A percentile compares a stretch with the other conserved stretches of the same genome.
Evolutionary conservation across 441 rosid genomes (phyloP).

Genomic region (Geranium incanum): DNA sequence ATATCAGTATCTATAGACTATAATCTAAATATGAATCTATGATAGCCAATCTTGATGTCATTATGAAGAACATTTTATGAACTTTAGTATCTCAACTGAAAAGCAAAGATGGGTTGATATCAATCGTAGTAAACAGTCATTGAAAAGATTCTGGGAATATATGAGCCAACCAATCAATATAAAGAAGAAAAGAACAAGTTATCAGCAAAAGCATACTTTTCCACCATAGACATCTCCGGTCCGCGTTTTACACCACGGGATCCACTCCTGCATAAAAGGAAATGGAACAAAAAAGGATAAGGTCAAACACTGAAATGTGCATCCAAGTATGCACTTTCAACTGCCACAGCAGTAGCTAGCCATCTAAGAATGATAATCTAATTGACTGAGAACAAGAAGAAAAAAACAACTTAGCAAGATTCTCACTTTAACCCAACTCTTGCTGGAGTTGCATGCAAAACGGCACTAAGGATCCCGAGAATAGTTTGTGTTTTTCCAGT

Average conservation of each 20-base stretch:
- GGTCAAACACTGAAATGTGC: slow-evolving; percentile 5
- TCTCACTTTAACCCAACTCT: slow-evolving; percentile 60
- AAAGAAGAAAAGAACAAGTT: slow-evolving; percentile 11
- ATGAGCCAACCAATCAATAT: not conserved
- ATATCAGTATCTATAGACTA: no score
- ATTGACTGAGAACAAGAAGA: slow-evolving; percentile 12
- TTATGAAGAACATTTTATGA: not conserved
- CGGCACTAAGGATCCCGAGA: slow-evolving; percentile 84
- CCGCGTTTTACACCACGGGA: slow-evolving; percentile 40
- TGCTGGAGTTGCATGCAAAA: slow-evolving; percentile 89
- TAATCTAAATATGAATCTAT: not conserved
- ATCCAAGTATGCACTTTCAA: slow-evolving; percentile 5
- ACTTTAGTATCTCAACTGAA: not conserved
- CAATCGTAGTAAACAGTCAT: not conserved
- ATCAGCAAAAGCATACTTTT: slow-evolving; percentile 53
- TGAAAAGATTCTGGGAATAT: slow-evolving; percentile 10
- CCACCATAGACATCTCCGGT: slow-evolving; percentile 51
- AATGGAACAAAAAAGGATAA: slow-evolving; percentile 9
- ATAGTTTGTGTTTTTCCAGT: slow-evolving; percentile 97
- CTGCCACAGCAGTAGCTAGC: slow-evolving; percentile 1
- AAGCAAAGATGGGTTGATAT: not conserved
- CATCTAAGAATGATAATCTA: not conserved
- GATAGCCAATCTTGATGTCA: not conserved
- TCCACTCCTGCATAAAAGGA: slow-evolving; percentile 35
- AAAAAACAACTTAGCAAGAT: slow-evolving; percentile 8